Conservation (phyloP, 176 grass and related monocot genomes). For the Luzula sylvatica region DNA sequence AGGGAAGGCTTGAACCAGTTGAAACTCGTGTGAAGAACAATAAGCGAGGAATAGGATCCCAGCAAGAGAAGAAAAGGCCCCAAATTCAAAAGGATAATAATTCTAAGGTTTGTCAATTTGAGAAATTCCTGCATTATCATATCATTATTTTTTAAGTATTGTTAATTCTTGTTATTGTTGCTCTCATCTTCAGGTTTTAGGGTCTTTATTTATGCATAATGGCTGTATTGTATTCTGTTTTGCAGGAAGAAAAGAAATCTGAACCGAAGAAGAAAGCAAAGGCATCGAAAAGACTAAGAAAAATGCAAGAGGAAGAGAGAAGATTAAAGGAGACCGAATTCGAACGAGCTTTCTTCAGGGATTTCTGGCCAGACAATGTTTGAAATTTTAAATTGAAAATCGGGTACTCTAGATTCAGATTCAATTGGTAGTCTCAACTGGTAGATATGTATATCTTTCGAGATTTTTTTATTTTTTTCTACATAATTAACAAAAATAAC, state of each 20-base stretch:
- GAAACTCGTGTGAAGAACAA: constrained; percentile 75
- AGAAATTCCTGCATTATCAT: neutral
- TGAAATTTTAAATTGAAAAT: constrained; percentile 13
- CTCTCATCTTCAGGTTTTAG: too few relatives aligned
- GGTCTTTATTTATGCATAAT: neutral
- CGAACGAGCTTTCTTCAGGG: constrained; percentile 73
- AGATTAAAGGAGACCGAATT: constrained; percentile 77
- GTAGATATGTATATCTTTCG: too few relatives aligned
- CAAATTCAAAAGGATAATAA: constrained; percentile 32
- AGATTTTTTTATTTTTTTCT: too few relatives aligned
- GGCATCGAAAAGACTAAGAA: constrained; percentile 56
- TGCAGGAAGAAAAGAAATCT: constrained; percentile 14
- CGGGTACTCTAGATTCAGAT: neutral
- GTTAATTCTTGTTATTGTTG: too few relatives aligned
- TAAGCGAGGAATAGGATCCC: constrained; percentile 69
- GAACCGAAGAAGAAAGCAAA: constrained; percentile 38
- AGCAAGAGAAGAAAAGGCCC: constrained; percentile 42
- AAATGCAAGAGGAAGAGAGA: constrained; percentile 85
- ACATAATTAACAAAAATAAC: too few relatives aligned
- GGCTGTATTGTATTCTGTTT: neutral
- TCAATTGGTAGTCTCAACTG: neutral
- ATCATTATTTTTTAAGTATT: neutral
- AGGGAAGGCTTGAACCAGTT: constrained; percentile 78
- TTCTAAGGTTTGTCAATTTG: constrained; percentile 27
- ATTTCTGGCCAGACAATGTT: constrained; percentile 98